Evolutionary conservation across 2,329 filamentous ascomycete species (phyloP).

Genomic region (Pseudogymnoascus sp.): DNA sequence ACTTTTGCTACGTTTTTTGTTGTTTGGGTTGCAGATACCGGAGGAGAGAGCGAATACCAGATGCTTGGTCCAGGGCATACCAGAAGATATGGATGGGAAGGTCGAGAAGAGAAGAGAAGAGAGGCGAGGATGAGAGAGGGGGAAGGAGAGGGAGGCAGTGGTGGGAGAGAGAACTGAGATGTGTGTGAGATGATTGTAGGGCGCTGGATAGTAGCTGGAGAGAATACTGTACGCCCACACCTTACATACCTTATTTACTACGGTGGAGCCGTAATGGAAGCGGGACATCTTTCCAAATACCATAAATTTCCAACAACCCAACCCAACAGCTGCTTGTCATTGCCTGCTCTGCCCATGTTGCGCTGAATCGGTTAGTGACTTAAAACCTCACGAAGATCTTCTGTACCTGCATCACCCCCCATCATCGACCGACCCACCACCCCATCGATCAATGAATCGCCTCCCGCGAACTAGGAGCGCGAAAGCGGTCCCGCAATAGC

Average conservation of each 20-base stretch:
- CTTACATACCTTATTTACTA: not conserved
- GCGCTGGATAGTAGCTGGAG: not conserved
- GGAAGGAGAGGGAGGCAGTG: not conserved
- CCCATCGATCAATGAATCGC: not conserved
- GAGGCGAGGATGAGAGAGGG: not conserved
- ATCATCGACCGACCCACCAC: not conserved
- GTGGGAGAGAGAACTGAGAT: not conserved
- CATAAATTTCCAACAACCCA: not conserved
- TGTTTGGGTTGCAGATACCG: not conserved
- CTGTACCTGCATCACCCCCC: not conserved
- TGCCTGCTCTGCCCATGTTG: not conserved
- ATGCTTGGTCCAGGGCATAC: conserved; percentile 2
- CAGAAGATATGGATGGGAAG: not conserved
- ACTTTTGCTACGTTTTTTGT: not conserved
- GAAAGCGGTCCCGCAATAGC: not conserved
- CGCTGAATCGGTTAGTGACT: too few relatives aligned
- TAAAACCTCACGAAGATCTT: not conserved
- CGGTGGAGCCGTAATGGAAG: not conserved
- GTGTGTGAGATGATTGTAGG: not conserved
- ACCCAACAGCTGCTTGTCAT: not conserved
- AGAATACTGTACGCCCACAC: not conserved
- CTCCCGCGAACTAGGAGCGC: not conserved
- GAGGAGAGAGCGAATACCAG: not conserved
- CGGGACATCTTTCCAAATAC: not conserved
- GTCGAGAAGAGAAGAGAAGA: not conserved